These are phyloP conservation scores for Beauveria australis DNA, from an alignment of 2,329 filamentous ascomycete species.

Conservation along the genomic window DNA sequence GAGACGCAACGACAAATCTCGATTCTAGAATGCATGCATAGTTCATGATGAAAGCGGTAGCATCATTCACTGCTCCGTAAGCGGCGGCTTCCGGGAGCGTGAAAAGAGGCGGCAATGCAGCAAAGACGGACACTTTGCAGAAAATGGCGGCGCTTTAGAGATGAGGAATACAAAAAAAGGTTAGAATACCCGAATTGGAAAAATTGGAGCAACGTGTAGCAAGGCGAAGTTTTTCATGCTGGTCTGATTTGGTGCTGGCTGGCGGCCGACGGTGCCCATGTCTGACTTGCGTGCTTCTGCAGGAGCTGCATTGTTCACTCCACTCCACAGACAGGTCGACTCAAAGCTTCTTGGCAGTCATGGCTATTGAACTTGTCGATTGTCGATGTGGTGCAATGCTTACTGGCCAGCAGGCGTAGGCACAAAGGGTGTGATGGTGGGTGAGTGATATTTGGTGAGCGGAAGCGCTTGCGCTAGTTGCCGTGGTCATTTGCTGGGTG, in stretches of 20 bases:
- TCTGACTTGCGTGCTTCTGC: constrained; percentile 1
- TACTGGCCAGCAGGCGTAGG: neutral
- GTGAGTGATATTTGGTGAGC: neutral
- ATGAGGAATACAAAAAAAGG: neutral
- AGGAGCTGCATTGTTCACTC: neutral
- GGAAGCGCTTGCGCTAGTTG: constrained; percentile 10
- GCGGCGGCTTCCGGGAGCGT: neutral
- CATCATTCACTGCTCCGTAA: neutral
- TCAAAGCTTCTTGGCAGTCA: no score
- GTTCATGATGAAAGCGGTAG: neutral
- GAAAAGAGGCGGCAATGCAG: neutral
- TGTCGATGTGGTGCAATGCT: neutral
- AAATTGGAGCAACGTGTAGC: neutral
- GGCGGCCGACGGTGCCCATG: neutral
- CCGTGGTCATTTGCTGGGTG: neutral
- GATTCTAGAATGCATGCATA: neutral
- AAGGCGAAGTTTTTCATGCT: neutral
- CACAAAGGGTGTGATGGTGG: neutral
- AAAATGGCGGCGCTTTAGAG: neutral
- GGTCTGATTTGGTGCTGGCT: neutral
- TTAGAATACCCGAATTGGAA: neutral
- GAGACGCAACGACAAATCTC: no score
- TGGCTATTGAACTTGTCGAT: neutral
- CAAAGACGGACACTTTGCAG: neutral
- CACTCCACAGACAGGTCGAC: neutral